phyloP scores from a whole-genome alignment of 2,329 filamentous ascomycete species.

The Arthroderma sp. region DNA sequence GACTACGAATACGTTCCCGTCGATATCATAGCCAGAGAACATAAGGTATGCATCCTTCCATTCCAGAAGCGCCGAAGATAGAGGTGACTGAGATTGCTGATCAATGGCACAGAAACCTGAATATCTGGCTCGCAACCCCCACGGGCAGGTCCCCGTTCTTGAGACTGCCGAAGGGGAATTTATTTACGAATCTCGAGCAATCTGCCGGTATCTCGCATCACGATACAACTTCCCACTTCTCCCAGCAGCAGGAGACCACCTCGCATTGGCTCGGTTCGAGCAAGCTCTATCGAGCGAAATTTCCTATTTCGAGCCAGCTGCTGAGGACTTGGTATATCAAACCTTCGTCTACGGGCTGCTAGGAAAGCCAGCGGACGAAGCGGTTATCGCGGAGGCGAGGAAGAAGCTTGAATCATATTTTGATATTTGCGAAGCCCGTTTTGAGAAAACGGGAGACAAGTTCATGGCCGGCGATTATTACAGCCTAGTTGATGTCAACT shows the following conservation, averaged over 20 bases:
- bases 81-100: neutral
- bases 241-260: constrained; percentile 25
- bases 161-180: constrained; percentile 30
- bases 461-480: constrained; percentile 36
- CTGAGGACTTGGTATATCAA: constrained; percentile 33
- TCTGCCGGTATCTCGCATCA: constrained; percentile 35
- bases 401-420: constrained; percentile 30
- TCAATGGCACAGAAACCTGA: constrained; percentile 13
- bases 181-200: constrained; percentile 36
- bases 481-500: constrained; percentile 36
- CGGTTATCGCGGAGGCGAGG: constrained; percentile 26
- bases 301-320: constrained; percentile 33
- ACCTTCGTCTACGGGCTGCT: constrained; percentile 35
- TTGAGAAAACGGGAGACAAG: constrained; percentile 15
- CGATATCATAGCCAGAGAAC: constrained; percentile 29
- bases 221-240: constrained; percentile 36
- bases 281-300: constrained; percentile 32
- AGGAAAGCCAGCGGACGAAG: constrained; percentile 30
- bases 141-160: constrained; percentile 32
- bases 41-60: constrained; percentile 26
- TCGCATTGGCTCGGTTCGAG: constrained; percentile 33
- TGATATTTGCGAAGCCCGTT: constrained; percentile 19
- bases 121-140: constrained; percentile 22
- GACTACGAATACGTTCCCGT: constrained; percentile 30
- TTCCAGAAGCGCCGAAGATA: constrained; percentile 2